Evolutionary conservation across 495 filamentous ascomycete genomes (phyloP).

Genomic region (Cladorrhinum samala): DNA sequence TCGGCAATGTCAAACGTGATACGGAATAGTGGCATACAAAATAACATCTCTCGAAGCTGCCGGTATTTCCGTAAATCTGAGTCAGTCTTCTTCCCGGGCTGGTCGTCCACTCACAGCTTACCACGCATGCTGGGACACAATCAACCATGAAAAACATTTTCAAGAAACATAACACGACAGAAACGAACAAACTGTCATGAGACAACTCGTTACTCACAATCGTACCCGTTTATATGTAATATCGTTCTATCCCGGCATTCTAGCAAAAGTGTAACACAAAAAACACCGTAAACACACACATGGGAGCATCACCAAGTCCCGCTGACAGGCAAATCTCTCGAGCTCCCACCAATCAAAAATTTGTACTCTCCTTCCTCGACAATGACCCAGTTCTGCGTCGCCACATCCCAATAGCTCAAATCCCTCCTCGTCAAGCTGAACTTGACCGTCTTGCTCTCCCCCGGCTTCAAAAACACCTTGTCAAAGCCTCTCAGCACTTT

Average conservation of each 20-base stretch:
- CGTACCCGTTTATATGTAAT: neutral
- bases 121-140: neutral
- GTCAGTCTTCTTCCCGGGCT: too few species aligned
- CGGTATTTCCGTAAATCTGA: too few species aligned
- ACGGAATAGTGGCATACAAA: too few species aligned
- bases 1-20: too few species aligned
- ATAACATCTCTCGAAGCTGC: too few species aligned
- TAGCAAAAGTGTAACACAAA: neutral
- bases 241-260: neutral
- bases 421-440: slow-evolving; percentile 75
- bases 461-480: slow-evolving; percentile 58
- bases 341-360: slow-evolving; percentile 41
- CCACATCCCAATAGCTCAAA: slow-evolving; percentile 71
- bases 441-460: slow-evolving; percentile 52
- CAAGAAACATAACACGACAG: neutral
- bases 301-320: slow-evolving; percentile 36
- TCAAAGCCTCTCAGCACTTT: slow-evolving; percentile 74
- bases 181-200: neutral
- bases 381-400: slow-evolving; percentile 79
- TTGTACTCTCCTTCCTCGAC: slow-evolving; percentile 39
- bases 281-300: too few species aligned
- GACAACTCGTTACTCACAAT: neutral
- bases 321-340: slow-evolving; percentile 28
- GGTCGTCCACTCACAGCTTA: neutral
- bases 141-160: neutral